Conservation (phyloP, 768 basidiomycete genomes). For the Boletus pseudo-olivaceus region DNA sequence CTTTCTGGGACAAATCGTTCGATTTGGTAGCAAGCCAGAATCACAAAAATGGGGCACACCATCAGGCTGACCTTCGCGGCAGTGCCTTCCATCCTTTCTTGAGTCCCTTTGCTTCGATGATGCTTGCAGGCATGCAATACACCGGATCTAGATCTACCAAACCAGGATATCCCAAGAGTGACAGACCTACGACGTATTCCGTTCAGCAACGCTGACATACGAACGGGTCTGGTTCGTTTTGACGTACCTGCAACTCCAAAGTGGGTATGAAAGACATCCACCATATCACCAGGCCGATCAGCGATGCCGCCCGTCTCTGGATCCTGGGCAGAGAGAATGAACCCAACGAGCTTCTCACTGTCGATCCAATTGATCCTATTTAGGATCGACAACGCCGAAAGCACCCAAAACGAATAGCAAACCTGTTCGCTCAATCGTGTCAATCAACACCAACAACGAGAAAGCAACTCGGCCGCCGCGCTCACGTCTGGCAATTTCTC, state of each 20-base stretch:
- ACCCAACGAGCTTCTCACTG: slow-evolving; percentile 65
- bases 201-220: not conserved
- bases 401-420: slow-evolving; percentile 97
- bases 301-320: slow-evolving; percentile 89
- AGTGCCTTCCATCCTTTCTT: slow-evolving; percentile 44
- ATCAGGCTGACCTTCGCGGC: slow-evolving; percentile 24
- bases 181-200: slow-evolving; percentile 53
- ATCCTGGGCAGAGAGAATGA: slow-evolving; percentile 91
- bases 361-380: slow-evolving; percentile 87
- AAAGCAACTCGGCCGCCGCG: slow-evolving; percentile 3
- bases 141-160: slow-evolving; percentile 88
- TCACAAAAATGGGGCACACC: slow-evolving; percentile 1
- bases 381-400: slow-evolving; percentile 84
- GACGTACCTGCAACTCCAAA: slow-evolving; percentile 83
- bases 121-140: slow-evolving; percentile 87
- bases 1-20: not conserved
- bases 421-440: slow-evolving; percentile 32
- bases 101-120: slow-evolving; percentile 70
- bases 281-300: slow-evolving; percentile 89
- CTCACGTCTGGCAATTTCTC: slow-evolving; percentile 95
- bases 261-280: slow-evolving; percentile 94
- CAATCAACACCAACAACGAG: not conserved
- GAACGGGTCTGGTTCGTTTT: not conserved
- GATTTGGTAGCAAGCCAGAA: slow-evolving; percentile 3
- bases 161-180: slow-evolving; percentile 82